Conservation (phyloP, 2,329 filamentous ascomycete genomes). For the Venturia nashicola region DNA sequence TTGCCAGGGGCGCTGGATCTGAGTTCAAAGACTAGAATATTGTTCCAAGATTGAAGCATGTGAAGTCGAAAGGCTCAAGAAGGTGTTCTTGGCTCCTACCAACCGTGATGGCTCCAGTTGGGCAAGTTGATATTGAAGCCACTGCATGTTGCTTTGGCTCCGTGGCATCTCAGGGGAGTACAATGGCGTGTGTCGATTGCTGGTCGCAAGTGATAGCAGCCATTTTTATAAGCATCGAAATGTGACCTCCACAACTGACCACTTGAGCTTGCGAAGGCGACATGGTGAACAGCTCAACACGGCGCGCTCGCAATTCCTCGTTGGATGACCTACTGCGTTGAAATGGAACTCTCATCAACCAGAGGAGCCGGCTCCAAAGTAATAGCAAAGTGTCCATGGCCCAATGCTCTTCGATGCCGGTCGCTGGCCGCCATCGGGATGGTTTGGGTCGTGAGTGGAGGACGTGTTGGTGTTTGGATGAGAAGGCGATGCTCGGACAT, state of each 20-base stretch:
- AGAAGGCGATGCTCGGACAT: no score
- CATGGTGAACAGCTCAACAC: background rate
- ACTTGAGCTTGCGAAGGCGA: slow-evolving; percentile 9
- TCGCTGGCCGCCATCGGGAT: background rate
- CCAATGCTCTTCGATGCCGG: background rate
- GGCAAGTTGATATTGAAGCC: slow-evolving; percentile 10
- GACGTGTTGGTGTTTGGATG: background rate
- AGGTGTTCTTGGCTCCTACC: slow-evolving; percentile 1
- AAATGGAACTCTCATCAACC: no score
- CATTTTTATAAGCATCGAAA: background rate
- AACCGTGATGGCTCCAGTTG: slow-evolving; percentile 10
- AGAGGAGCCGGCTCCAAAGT: background rate
- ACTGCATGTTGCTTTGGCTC: slow-evolving; percentile 10
- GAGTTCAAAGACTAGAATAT: slow-evolving; percentile 2
- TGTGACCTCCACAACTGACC: background rate
- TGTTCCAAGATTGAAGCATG: slow-evolving; percentile 5
- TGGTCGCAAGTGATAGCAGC: background rate
- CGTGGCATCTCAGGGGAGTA: background rate
- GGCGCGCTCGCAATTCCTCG: no score
- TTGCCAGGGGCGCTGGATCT: background rate
- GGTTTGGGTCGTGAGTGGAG: background rate
- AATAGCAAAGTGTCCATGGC: background rate
- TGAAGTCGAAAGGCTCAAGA: slow-evolving; percentile 10
- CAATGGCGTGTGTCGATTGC: background rate
- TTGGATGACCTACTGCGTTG: no score